Base-by-base conservation (phyloP, 768 basidiomycete genomes). In the Suillus plorans region DNA sequence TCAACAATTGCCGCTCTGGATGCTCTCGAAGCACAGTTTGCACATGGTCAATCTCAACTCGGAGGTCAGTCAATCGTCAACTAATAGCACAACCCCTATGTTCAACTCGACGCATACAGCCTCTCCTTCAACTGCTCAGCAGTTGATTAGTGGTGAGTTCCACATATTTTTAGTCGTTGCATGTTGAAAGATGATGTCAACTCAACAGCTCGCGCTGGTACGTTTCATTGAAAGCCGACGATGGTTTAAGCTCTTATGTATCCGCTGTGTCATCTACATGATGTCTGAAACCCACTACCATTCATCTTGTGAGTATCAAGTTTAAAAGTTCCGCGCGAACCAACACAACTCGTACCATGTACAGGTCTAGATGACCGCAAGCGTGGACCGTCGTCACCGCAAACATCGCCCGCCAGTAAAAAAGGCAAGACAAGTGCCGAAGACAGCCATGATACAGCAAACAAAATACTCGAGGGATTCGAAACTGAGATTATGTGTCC, bases 401-500 rank as follows among this genome's bases (percentile, higher is more conserved):
- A 49, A 28, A 28, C 45, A 25, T 50, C 56, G 22, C 57, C 70
- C n/a, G 62, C 69, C 39, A 70, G 66, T 61, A 78, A 77, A 66
- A 86, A 84, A 74, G 82, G 81, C 18, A 87, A 86, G 70, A 74
- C 69, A 64, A 83, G 78, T 65, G 77, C 69, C 7, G 70, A 72
- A 50, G 52, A 69, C 28, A 42, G 6, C 0, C 12, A n/a, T 42
- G 28, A 59, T 3, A 28, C 16, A 10, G 3, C 71, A 70, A 63
- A 69, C 68, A 44, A 63, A 0, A 42, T 80, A 20, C 71, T 90
- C 49, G 77, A 78, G 4, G 78, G 68, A n/a, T 84, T 86, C 57
- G 89, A 89, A 71, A 82, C 85, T 52, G 89, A 90, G 69, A 74
- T 91, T 57, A 85, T 78, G 18, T 92, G 91, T 73, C 85, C 91